Base-by-base conservation (phyloP, 371 early-diverging fungal species). In the Smittium mucronatum region DNA sequence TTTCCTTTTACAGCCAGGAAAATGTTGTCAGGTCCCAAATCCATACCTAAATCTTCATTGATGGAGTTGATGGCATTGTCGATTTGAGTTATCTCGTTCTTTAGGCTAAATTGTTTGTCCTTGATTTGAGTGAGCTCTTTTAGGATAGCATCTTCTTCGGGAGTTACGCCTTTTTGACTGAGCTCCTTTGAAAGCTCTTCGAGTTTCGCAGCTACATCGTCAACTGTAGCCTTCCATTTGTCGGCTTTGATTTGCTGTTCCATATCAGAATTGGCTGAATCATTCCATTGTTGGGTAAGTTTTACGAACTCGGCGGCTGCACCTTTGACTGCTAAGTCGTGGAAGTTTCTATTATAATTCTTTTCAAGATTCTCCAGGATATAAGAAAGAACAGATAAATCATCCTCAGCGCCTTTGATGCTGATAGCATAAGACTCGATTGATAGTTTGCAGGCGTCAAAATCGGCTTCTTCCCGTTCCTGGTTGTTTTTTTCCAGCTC, bases 291-390 rank as follows among this genome's bases (percentile, higher is more conserved):
- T 36, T 28, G 58, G 5, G 8, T 21, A 47, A 68, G 69, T 25
- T 30, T 68, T 47, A 60, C 69, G 57, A 5, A 68, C 47, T 68
- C 79, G 11, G 68, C 73, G 57, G 89, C 85, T 0, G 90, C 88
- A 2, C 82, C 78, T 70, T 89, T 90, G 58, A 91, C 89, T n/a
- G 88, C 89, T 80, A 88, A 75, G 69, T 91, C 92, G 68, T 91
- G 88, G 70, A 83, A 90, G 73, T 91, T 90, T 47, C 85, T 84
- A 75, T 91, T 89, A 71, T 89, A 87, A 33, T 85, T 84, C 0
- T 80, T 77, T 70, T 88, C 86, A 74, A 91, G 80, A 26, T 83
- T 83, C 0, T 78, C 76, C 59, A 91, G 70, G 36, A 74, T 2
- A 5, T 33, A 58, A 2, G 57, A 29, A 34, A 76, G 60, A 34